A percentile compares a stretch with the other conserved stretches of the same genome.
phyloP scores from a whole-genome alignment of 2,329 filamentous ascomycete genomes.

The Curvularia sp. region DNA sequence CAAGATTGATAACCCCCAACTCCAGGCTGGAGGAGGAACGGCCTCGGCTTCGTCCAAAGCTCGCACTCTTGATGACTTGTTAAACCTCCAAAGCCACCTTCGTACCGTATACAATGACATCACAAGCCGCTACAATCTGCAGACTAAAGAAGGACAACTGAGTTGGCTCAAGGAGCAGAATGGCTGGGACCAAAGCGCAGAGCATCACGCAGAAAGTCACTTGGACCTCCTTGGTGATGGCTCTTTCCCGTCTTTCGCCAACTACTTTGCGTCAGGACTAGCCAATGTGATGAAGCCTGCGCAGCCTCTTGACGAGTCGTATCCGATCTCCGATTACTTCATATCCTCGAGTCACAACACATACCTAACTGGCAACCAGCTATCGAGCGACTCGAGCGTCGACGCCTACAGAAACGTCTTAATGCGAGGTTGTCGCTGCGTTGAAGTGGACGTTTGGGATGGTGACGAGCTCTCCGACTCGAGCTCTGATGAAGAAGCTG shows the following conservation, averaged over 20 bases:
- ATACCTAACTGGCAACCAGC: constrained; percentile 86
- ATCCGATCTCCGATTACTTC: constrained; percentile 86
- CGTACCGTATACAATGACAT: constrained; percentile 41
- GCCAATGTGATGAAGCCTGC: constrained; percentile 56
- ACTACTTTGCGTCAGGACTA: constrained; percentile 57
- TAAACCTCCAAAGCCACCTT: constrained; percentile 39
- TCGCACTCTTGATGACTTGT: constrained; percentile 41
- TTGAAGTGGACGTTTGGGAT: constrained; percentile 96
- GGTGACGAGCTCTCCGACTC: constrained; percentile 61
- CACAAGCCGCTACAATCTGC: constrained; percentile 40
- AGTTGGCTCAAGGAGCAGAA: constrained; percentile 48
- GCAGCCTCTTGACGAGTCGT: constrained; percentile 63
- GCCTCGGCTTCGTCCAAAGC: constrained; percentile 40
- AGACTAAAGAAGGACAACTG: constrained; percentile 39
- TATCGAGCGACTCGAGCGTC: constrained; percentile 77
- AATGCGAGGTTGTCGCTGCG: constrained; percentile 80
- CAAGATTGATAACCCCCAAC: constrained; percentile 43
- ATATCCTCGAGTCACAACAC: constrained; percentile 96
- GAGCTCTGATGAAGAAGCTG: constrained; percentile 47
- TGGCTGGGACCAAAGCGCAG: constrained; percentile 12
- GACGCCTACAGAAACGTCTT: constrained; percentile 82
- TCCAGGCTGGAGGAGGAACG: constrained; percentile 50
- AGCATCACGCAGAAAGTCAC: constrained; percentile 17
- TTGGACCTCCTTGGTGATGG: constrained; percentile 39
- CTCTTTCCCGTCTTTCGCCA: constrained; percentile 44